phyloP scores from a whole-genome alignment of 2,329 filamentous ascomycete genomes.

The Lasiodiplodia citricola region DNA sequence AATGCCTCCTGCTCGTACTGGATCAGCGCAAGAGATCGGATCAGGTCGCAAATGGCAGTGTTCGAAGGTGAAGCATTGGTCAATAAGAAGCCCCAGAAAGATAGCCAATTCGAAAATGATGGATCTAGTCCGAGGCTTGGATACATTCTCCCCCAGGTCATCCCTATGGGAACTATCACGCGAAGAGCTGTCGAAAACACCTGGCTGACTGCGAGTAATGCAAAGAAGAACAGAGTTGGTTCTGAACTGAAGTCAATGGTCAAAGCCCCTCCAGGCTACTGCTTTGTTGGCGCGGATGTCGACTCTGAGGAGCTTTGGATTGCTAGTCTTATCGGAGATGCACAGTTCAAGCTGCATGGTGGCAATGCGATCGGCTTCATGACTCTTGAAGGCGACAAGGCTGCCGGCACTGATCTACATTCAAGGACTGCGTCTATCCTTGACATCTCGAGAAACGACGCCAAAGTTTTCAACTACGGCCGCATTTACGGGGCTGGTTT shows the following conservation, averaged over 20 bases:
- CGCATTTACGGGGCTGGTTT: conserved; percentile 98
- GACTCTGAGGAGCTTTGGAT: conserved; percentile 99
- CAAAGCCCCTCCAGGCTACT: conserved; percentile 85
- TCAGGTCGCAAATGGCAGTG: conserved; percentile 93
- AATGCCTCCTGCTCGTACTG: conserved; percentile 99
- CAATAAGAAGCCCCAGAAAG: conserved; percentile 30
- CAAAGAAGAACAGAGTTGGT: conserved; percentile 92
- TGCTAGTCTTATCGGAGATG: conserved; percentile 90
- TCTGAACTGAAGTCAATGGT: conserved; percentile 98
- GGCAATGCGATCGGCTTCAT: conserved; percentile 99
- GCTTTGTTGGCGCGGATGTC: conserved; percentile 95
- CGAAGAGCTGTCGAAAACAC: conserved; percentile 95
- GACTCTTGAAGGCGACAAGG: conserved; percentile 96
- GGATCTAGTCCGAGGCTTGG: conserved; percentile 58
- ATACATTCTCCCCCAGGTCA: conserved; percentile 92
- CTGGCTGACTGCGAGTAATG: conserved; percentile 97
- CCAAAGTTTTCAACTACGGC: conserved; percentile 98
- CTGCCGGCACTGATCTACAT: conserved; percentile 90
- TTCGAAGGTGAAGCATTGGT: conserved; percentile 68
- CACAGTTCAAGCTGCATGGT: conserved; percentile 91
- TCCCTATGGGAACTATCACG: conserved; percentile 98
- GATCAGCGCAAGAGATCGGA: conserved; percentile 93
- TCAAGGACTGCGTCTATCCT: conserved; percentile 91
- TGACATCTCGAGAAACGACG: conserved; percentile 91
- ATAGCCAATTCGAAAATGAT: conserved; percentile 30